Conservation (phyloP, 2,329 filamentous ascomycete genomes). For the Nothophaeocryptopus gaeumannii region DNA sequence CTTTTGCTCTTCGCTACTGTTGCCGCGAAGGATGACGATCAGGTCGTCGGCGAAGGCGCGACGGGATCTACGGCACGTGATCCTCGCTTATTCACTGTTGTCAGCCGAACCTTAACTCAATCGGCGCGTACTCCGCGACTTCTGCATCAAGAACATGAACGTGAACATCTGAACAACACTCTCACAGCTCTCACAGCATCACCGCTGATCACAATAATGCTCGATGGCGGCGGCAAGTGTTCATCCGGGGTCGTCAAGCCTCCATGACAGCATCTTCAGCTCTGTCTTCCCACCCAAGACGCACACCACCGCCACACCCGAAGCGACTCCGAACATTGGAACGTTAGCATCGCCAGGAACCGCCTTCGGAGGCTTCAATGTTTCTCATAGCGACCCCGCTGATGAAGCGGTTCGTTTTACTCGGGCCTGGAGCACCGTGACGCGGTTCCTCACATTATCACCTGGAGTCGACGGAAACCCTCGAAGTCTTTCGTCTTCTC, state of each 20-base stretch:
- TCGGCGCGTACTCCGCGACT: too few relatives aligned
- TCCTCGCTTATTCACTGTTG: too few relatives aligned
- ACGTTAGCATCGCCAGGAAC: constrained; percentile 37
- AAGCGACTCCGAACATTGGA: constrained; percentile 45
- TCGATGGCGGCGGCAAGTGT: constrained; percentile 15
- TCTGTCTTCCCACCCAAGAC: constrained; percentile 46
- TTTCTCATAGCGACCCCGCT: constrained; percentile 35
- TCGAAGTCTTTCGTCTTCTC: constrained; percentile 3
- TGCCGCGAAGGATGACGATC: too few relatives aligned
- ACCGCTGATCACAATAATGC: constrained; percentile 4
- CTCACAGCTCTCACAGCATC: neutral
- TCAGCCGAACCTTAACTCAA: too few relatives aligned
- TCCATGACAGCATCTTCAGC: constrained; percentile 30
- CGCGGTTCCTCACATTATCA: constrained; percentile 37
- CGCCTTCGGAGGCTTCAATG: constrained; percentile 41
- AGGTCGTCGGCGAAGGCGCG: too few relatives aligned
- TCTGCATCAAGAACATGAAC: too few relatives aligned
- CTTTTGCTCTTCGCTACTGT: too few relatives aligned
- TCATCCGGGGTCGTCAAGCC: constrained; percentile 4
- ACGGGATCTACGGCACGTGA: too few relatives aligned
- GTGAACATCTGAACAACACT: constrained; percentile 3
- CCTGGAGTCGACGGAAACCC: constrained; percentile 1
- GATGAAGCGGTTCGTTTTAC: constrained; percentile 39
- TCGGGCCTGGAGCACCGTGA: constrained; percentile 48
- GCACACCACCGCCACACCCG: constrained; percentile 44